Percentiles rank a stretch among this genome's conserved stretches.
These are phyloP conservation scores for Scenedesmus sp. DNA, from an alignment of 163 green algal genomes.

Conservation along the genomic window DNA sequence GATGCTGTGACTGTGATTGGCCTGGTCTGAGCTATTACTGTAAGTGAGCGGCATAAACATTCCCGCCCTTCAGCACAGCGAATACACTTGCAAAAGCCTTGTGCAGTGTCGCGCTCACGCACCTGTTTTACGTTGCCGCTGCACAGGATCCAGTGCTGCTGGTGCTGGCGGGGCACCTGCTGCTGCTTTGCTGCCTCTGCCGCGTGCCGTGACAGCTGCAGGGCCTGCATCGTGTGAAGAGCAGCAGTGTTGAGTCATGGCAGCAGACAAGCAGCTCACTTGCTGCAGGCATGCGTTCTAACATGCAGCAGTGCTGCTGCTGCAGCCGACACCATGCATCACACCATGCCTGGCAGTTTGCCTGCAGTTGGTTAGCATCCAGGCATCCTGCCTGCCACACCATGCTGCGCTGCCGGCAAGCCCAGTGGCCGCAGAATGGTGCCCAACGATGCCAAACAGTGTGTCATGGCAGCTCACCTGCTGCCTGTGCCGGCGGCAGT, in stretches of 20 bases:
- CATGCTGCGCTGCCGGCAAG: too few species aligned
- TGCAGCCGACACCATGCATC: neutral
- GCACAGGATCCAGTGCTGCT: neutral
- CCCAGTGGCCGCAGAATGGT: too few species aligned
- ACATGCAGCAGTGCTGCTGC: neutral
- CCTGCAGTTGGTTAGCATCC: too few species aligned
- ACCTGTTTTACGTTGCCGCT: constrained; percentile 50
- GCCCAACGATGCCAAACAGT: neutral
- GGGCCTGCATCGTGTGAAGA: neutral
- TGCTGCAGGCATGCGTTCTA: neutral
- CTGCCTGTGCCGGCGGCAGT: neutral
- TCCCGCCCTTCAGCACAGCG: too few species aligned
- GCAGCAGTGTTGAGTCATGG: neutral
- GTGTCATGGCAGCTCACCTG: neutral
- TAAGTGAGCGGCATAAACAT: too few species aligned
- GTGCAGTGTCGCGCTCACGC: neutral
- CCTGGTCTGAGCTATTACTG: too few species aligned
- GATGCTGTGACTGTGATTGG: too few species aligned
- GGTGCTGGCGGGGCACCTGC: neutral
- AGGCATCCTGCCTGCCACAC: too few species aligned
- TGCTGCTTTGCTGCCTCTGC: constrained; percentile 7
- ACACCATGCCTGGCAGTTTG: too few species aligned
- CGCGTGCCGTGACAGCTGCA: constrained; percentile 8
- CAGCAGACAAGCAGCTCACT: neutral
- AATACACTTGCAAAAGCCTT: too few species aligned